Evolutionary conservation across 495 filamentous ascomycete species (phyloP), one percentile per base, ranked within the genome.

Genomic region (Lentithecium fluviatile): DNA sequence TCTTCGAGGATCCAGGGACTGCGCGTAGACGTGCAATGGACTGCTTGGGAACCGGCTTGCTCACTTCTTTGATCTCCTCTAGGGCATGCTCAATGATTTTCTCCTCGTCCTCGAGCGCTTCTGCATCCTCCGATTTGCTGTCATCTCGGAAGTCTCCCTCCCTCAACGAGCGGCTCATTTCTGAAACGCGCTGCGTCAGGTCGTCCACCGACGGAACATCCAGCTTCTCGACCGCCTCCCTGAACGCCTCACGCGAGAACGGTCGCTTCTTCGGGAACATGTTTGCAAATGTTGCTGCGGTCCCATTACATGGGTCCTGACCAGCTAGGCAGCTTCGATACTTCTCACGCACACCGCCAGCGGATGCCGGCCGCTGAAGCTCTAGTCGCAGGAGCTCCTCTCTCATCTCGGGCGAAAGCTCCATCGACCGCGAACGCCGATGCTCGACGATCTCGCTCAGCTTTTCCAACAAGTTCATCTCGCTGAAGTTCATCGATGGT

Each of bases 401-500:
- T 34, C 64, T 64, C 42, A 71, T 68, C 1, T 58, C 47, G 24
- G 38, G 46, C 7, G 40, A 7, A 0, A 37, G 63, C n/a, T 72
- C 71, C 45, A 70, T 42, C 5, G 70, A 71, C 34, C 62, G 64
- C 11, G 62, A 67, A 21, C 66, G 40, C 0, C 67, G 61, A 5
- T 60, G 36, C 38, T 75, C 70, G 1, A 75, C 57, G 8, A 70
- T 71, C 23, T 73, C 68, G 43, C 73, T 71, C 15, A 75, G 52
- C 60, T 74, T 74, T 38, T 61, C 61, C 52, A 74, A 61, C 12
- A 75, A 47, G 50, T 75, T 67, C 67, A 74, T 70, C 11, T 61
- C 70, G 48, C 73, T 75, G 65, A 75, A 74, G 56, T 74, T 74
- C 42, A 75, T 64, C 2, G 73, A 75, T 1, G 73, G 73, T 19